Conservation (phyloP, 2,329 filamentous ascomycete species). For the Pseudocercospora musae region DNA sequence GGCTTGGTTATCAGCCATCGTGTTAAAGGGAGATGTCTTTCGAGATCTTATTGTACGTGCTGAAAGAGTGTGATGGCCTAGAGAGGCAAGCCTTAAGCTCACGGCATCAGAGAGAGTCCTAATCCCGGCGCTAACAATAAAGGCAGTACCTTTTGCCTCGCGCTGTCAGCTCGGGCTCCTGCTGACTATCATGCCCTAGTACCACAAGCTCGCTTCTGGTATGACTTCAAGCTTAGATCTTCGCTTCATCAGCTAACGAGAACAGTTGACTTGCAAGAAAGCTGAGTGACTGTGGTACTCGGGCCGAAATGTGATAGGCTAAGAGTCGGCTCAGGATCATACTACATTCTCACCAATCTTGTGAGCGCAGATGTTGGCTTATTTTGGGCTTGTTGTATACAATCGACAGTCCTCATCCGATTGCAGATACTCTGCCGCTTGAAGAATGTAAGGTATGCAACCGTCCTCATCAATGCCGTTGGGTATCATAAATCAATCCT, state of each 20-base stretch:
- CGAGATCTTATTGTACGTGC: too few relatives aligned
- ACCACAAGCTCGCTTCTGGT: not conserved
- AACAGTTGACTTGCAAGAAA: not conserved
- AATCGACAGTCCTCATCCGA: too few relatives aligned
- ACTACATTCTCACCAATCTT: too few relatives aligned
- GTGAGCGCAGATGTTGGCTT: not conserved
- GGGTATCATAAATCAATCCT: not conserved
- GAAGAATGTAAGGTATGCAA: too few relatives aligned
- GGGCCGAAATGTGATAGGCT: not conserved
- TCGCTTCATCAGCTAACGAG: not conserved
- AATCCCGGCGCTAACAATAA: too few relatives aligned
- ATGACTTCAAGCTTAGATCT: not conserved
- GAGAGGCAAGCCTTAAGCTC: too few relatives aligned
- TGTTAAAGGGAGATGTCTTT: not conserved
- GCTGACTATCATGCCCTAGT: not conserved
- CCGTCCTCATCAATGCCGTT: not conserved
- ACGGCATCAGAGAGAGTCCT: too few relatives aligned
- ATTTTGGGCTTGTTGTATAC: not conserved
- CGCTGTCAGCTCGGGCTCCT: too few relatives aligned
- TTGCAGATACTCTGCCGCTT: too few relatives aligned
- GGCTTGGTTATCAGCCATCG: not conserved
- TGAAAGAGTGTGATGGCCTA: too few relatives aligned
- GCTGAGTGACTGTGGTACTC: not conserved
- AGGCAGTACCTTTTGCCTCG: too few relatives aligned
- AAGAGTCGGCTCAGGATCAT: too few relatives aligned